Evolutionary conservation across 2,329 filamentous ascomycete species (phyloP).

Genomic region (Periconia sp.): DNA sequence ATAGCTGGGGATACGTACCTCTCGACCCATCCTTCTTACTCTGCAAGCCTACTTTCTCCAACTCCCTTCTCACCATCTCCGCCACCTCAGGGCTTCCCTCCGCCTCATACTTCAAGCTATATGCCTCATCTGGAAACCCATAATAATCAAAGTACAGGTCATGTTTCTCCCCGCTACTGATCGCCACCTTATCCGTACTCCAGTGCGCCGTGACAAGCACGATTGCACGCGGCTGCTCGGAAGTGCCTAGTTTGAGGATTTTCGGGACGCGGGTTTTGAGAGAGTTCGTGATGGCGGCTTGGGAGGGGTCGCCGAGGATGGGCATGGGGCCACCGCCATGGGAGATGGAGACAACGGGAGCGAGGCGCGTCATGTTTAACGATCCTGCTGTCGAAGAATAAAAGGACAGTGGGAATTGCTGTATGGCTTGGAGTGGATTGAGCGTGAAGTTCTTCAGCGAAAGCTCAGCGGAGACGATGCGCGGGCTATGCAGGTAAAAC

Average conservation of each 20-base stretch:
- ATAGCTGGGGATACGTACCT: constrained; percentile 40
- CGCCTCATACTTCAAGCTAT: constrained; percentile 63
- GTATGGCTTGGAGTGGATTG: constrained; percentile 31
- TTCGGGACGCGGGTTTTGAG: constrained; percentile 61
- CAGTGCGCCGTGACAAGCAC: constrained; percentile 66
- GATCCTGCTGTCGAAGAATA: constrained; percentile 15
- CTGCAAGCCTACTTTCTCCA: constrained; percentile 56
- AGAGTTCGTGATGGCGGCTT: constrained; percentile 59
- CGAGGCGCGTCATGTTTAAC: constrained; percentile 43
- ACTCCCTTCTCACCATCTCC: constrained; percentile 52
- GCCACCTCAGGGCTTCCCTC: constrained; percentile 63
- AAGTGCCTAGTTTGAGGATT: constrained; percentile 61
- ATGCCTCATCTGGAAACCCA: constrained; percentile 63
- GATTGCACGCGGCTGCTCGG: constrained; percentile 58
- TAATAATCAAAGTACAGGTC: constrained; percentile 64
- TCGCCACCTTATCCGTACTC: constrained; percentile 56
- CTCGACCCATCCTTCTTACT: constrained; percentile 36
- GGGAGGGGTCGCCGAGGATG: constrained; percentile 61
- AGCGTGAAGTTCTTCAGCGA: constrained; percentile 22
- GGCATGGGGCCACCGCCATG: constrained; percentile 62
- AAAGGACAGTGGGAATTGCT: constrained; percentile 32
- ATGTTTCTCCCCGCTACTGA: constrained; percentile 58
- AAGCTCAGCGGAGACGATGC: constrained; percentile 11
- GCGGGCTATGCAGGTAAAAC: constrained; percentile 1
- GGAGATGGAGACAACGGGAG: constrained; percentile 47